A percentile compares a stretch with the other conserved stretches of the same genome.
Evolutionary conservation across 345 rosid genomes (phyloP).

Genomic region (Eucalyptus microcorys): DNA sequence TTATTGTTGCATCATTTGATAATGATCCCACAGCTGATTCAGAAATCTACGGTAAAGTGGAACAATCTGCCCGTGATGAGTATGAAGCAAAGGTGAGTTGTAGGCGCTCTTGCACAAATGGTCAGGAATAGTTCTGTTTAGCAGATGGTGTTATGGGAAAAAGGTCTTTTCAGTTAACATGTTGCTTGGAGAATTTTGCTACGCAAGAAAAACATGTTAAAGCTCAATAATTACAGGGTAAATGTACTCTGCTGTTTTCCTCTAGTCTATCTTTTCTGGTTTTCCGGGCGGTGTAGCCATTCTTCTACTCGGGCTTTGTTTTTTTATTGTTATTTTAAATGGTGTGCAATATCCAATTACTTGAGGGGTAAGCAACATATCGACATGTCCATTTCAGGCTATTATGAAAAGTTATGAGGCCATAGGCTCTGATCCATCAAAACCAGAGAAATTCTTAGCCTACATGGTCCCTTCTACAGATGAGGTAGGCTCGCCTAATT

Average conservation of each 20-base stretch:
- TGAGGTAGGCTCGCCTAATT: conserved; percentile 44
- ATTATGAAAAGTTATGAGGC: conserved; percentile 82
- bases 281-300: not conserved
- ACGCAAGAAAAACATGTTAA: not conserved
- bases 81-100: conserved; percentile 75
- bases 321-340: not conserved
- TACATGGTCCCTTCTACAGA: conserved; percentile 78
- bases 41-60: conserved; percentile 57
- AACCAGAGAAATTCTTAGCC: conserved; percentile 79
- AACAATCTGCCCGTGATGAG: conserved; percentile 56
- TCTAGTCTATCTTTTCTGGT: not conserved
- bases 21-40: conserved; percentile 89
- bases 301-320: not conserved
- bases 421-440: conserved; percentile 51
- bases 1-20: conserved; percentile 66
- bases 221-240: not conserved
- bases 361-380: not conserved
- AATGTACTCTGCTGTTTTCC: not conserved
- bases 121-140: not conserved
- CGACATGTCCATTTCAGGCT: conserved; percentile 35
- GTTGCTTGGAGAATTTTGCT: not conserved
- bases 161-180: not conserved
- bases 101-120: not conserved
- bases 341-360: not conserved
- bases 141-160: not conserved